A percentile compares a stretch with the other conserved stretches of the same genome.
phyloP scores from a whole-genome alignment of 495 filamentous ascomycete species.

The Xylaria castorea region DNA sequence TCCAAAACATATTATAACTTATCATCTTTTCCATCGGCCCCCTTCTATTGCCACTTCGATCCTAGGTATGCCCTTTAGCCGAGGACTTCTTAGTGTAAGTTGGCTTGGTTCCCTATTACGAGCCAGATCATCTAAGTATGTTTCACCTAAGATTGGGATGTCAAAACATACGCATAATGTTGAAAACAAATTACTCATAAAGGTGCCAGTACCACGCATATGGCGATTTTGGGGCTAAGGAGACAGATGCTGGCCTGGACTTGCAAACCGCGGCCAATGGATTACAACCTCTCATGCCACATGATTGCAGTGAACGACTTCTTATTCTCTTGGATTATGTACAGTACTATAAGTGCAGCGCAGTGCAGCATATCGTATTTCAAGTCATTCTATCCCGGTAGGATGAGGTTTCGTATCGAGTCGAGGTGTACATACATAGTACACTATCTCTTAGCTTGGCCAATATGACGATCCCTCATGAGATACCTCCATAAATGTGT shows the following conservation, averaged over 20 bases:
- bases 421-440: background rate
- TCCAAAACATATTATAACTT: background rate
- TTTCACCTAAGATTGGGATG: background rate
- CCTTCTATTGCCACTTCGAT: conserved; percentile 3
- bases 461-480: background rate
- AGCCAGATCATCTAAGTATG: background rate
- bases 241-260: background rate
- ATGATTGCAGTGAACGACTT: background rate
- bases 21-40: background rate
- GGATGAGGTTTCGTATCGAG: background rate
- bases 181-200: background rate
- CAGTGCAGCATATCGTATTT: background rate
- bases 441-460: background rate
- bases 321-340: too few relatives aligned
- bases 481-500: background rate
- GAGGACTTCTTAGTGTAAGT: background rate
- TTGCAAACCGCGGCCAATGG: background rate
- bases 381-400: too few relatives aligned
- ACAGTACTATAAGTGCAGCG: background rate
- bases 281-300: background rate
- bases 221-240: background rate
- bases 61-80: background rate
- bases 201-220: background rate
- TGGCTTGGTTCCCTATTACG: background rate
- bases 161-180: background rate